Evolutionary conservation across 352 stramenopile species (phyloP), one percentile per base, ranked within the genome.

Genomic region (Pilasporangium apinafurcum): DNA sequence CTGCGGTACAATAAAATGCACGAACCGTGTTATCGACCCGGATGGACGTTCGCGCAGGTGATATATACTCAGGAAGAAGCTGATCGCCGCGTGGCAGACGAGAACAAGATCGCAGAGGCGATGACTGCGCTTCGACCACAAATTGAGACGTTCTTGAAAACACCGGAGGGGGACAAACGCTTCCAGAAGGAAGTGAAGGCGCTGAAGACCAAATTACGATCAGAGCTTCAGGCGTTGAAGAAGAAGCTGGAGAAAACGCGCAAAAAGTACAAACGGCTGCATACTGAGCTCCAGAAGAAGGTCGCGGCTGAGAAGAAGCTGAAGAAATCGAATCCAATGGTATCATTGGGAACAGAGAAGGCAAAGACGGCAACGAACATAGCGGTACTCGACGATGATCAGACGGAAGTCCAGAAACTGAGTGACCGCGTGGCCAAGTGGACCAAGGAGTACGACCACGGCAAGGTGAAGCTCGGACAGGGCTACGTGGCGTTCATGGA

Each of bases 1-100:
- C 45, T 88, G 25, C 69, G 63, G 9, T 77, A 68, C 37, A 59
- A 79, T 35, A 90, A 86, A 53, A 68, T 73, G 56, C 78, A 90
- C 44, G 71, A 70, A 22, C 72, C 74, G 16, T 90, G 75, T 32
- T 78, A 63, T 16, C 65, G 70, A 7, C 42, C 48, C 28, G 78
- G 75, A 0, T 90, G 72, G 75, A 82, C 61, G 29, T 44, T 90
- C 32, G 41, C 77, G 10, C 71, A 80, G n/a, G 55, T 82, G 3
- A 29, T 88, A 9, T 84, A 75, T 37, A 82, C 72, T 0, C 41
- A 49, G 2, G 72, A 90, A 29, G 78, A 90, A 40, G 73, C 62
- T 1, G 43, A 48, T 8, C 59, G 72, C 21, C 62, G 75, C 16
- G 61, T 58, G 20, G 24, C 53, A 8, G 75, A 90, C 37, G 72